Conservation (phyloP, 805 yeast genomes). For the Wickerhamiella shivajii region DNA sequence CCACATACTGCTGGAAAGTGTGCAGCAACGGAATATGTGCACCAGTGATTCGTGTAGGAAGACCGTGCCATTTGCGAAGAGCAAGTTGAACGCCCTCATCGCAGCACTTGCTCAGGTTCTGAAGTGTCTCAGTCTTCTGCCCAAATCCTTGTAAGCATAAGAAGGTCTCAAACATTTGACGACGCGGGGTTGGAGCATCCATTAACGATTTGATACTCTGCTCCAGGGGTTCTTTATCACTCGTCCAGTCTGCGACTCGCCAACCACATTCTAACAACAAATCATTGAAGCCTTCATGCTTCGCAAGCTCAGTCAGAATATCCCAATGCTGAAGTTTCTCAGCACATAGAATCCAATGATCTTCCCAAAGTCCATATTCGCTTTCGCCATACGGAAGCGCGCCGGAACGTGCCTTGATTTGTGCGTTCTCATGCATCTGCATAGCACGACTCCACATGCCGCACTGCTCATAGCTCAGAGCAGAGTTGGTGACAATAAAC, state of each 20-base stretch:
- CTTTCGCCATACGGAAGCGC: conserved; percentile 89
- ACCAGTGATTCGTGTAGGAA: conserved; percentile 49
- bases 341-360: conserved; percentile 95
- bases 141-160: conserved; percentile 85
- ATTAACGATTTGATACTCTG: conserved; percentile 89
- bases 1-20: conserved; percentile 93
- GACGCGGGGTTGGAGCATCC: conserved; percentile 97
- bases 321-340: conserved; percentile 98
- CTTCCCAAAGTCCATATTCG: conserved; percentile 95
- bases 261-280: conserved; percentile 95
- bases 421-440: conserved; percentile 90
- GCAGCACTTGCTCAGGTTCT: conserved; percentile 70
- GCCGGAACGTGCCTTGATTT: conserved; percentile 89
- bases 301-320: conserved; percentile 84
- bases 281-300: conserved; percentile 96
- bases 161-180: conserved; percentile 92
- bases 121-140: conserved; percentile 73
- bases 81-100: conserved; percentile 95
- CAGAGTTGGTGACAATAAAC: conserved; percentile 83
- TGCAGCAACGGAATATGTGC: conserved; percentile 87
- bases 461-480: conserved; percentile 84
- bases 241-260: conserved; percentile 97
- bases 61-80: conserved; percentile 79
- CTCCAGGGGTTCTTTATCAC: conserved; percentile 86
- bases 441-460: conserved; percentile 93